A percentile compares a stretch with the other conserved stretches of the same genome.
Conservation (phyloP, 495 filamentous ascomycete species). For the Aspergillus nidulans region DNA sequence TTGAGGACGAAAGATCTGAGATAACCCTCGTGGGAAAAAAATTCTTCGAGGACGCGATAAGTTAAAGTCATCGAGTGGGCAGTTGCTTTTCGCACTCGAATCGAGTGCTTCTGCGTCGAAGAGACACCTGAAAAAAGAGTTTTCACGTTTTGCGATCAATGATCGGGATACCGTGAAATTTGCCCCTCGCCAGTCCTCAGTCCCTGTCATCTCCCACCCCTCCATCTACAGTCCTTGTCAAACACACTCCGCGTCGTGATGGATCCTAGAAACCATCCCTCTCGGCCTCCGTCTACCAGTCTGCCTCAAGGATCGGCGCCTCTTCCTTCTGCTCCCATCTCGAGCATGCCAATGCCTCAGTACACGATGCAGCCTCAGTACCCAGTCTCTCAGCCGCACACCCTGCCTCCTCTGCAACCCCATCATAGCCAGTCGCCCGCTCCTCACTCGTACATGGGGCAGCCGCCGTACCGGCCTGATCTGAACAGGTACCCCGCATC, state of each 20-base stretch:
- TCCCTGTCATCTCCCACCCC: constrained; percentile 24
- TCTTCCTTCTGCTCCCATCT: constrained; percentile 39
- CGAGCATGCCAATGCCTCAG: constrained; percentile 48
- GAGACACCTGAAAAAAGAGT: constrained; percentile 18
- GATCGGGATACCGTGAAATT: constrained; percentile 45
- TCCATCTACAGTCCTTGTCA: constrained; percentile 26
- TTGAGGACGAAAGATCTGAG: constrained; percentile 11
- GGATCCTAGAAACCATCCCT: constrained; percentile 52
- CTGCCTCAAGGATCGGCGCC: constrained; percentile 51
- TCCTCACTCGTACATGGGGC: constrained; percentile 54
- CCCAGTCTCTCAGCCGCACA: constrained; percentile 56
- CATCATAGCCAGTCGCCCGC: constrained; percentile 48
- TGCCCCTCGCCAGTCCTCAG: constrained; percentile 20
- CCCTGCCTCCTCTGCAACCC: constrained; percentile 66
- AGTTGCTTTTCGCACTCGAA: not conserved
- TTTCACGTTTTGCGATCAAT: constrained; percentile 35
- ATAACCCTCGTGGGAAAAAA: constrained; percentile 1
- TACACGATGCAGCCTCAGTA: constrained; percentile 56
- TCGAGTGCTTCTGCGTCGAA: constrained; percentile 14
- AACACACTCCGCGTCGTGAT: constrained; percentile 35
- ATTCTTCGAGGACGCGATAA: constrained; percentile 15
- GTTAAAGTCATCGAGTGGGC: constrained; percentile 14
- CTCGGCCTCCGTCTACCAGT: constrained; percentile 52
- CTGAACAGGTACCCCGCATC: constrained; percentile 59
- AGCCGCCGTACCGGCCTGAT: constrained; percentile 55